Evolutionary conservation across 305 asterid genomes (phyloP), one percentile per base, ranked within the genome.

Genomic region (Solanum hybrid): DNA sequence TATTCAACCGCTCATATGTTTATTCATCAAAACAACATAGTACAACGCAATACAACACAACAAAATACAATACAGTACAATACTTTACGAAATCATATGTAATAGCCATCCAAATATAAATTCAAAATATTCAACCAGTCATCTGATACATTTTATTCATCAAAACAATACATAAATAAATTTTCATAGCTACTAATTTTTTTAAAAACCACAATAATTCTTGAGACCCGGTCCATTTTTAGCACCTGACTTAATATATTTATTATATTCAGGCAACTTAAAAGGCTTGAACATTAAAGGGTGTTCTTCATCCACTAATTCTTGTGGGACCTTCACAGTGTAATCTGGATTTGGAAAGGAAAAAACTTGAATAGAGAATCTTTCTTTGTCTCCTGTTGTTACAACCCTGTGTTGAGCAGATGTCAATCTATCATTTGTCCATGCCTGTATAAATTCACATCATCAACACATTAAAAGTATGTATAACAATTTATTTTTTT

Each of bases 271-370:
- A 42, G 15, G 2, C 56, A 42, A 1, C 15, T 12, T 42, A 12
- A 42, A 56, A 56, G 90, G 88, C 56, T 90, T 88, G 86, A 29
- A 90, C 12, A 90, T 87, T 7, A 85, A 45, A 32, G 88, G 90
- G 35, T 91, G 91, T 6, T 71, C 81, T 36, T 89, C 91, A 78
- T 91, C 91, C 38, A 88, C 91, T 5, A 90, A 34, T 85, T 88
- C 90, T n/a, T 89, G 51, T 37, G 91, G 89, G 0, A 80, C 81
- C 56, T 89, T 71, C 5, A 89, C 22, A 7, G 13, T 34, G 17
- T 45, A 45, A 22, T 51, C 89, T 4, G 85, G 45, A 26, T 86
- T 88, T 38, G 90, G 91, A 2, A 78, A 0, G 71, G 92, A 78
- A 88, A 91, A 91, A 2, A 86, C 17, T 3, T 85, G 89, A 38